Conservation (phyloP, 2,329 filamentous ascomycete genomes). For the Didymella sp. region DNA sequence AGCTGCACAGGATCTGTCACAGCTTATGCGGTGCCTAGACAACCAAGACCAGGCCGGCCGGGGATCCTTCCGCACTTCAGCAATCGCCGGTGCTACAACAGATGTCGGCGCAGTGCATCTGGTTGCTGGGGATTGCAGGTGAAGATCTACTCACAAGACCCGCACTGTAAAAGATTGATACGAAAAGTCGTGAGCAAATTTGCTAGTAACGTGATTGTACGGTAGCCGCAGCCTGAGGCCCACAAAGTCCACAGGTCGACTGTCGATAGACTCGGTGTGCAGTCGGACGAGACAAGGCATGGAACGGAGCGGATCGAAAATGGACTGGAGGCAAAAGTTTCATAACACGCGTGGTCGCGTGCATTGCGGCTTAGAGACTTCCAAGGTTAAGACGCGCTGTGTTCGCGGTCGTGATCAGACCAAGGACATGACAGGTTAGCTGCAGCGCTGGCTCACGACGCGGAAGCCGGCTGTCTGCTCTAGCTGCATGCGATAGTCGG, state of each 20-base stretch:
- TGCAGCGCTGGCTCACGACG: constrained; percentile 19
- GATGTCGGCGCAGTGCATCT: constrained; percentile 13
- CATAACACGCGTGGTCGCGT: constrained; percentile 41
- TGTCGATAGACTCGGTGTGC: constrained; percentile 29
- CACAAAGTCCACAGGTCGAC: constrained; percentile 25
- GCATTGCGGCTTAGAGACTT: constrained; percentile 38
- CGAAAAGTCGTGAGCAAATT: constrained; percentile 35
- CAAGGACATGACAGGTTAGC: constrained; percentile 30
- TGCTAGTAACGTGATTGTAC: constrained; percentile 23
- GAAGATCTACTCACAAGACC: constrained; percentile 16
- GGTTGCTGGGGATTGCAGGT: constrained; percentile 15
- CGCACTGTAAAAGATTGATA: constrained; percentile 27
- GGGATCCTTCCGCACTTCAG: constrained; percentile 22
- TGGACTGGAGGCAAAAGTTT: constrained; percentile 32
- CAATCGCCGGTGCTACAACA: constrained; percentile 11
- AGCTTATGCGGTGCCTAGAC: constrained; percentile 18
- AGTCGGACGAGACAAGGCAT: constrained; percentile 29
- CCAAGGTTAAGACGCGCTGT: constrained; percentile 40
- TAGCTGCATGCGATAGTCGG: constrained; percentile 39
- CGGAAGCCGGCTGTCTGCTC: constrained; percentile 37
- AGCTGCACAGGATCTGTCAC: constrained; percentile 36
- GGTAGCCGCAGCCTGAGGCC: constrained; percentile 18
- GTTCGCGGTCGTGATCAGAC: constrained; percentile 44
- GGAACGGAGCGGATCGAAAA: constrained; percentile 38
- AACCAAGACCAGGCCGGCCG: constrained; percentile 16